Evolutionary conservation across 2,329 filamentous ascomycete genomes (phyloP), one percentile per base, ranked within the genome.

Genomic region (Xylariaceae sp.): DNA sequence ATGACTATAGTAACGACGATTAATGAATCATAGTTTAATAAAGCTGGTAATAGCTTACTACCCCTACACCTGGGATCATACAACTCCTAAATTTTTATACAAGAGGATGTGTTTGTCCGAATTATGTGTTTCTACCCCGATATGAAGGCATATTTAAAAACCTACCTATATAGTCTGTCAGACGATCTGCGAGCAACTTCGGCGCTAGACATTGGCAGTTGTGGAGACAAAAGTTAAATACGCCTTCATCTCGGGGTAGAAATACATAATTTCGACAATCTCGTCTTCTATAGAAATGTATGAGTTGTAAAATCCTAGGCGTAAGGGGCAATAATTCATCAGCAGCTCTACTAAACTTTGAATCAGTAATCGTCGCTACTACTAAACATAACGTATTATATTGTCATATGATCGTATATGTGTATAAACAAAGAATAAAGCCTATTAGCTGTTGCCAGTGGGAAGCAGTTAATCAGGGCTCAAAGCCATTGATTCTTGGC

Each of bases 221-320:
- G 7, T 23, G 9, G 8, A 42, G 21, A n/a, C 26, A 42, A 5
- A 4, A 10, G n/a, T n/a, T n/a, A n/a, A n/a, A n/a, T n/a, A n/a
- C n/a, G n/a, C n/a, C 13, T 42, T 42, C 39, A 42, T 23, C 39
- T 42, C 39, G 7, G 39, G n/a, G 16, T 24, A 42, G 18, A 18
- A 42, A 16, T 42, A 42, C 39, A 42, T 10, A 3, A 42, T 6
- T 26, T 42, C 39, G n/a, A 42, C 18, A 27, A 42, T 3, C 4
- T 15, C n/a, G 23, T 42, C 39, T 6, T 24, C 18, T n/a, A 42
- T 42, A 13, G 39, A 13, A 13, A 3, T 21, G 23, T 42, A 42
- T 3, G 5, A 4, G 18, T 42, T 21, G 39, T 42, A 42, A 3
- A 21, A 42, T 10, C 39, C 39, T 6, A 27, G 18, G 11, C n/a